A percentile compares a stretch with the other conserved stretches of the same genome.
Evolutionary conservation across 495 filamentous ascomycete species (phyloP).

Genomic region (Penicillium robsamsonii): DNA sequence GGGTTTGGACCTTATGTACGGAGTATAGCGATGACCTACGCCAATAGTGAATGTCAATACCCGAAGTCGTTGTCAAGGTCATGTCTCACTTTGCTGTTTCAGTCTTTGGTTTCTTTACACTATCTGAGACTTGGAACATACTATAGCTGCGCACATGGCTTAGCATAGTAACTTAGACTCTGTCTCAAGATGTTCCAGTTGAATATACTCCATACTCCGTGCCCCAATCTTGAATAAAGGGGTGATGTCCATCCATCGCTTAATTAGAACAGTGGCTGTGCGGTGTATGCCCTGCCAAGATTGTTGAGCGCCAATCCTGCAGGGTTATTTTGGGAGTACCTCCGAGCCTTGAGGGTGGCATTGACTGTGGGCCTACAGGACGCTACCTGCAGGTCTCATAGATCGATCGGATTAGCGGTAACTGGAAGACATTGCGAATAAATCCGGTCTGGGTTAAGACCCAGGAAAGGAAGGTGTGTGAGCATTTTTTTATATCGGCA

Average conservation of each 20-base stretch:
- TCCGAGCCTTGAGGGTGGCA: background rate
- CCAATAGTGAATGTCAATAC: background rate
- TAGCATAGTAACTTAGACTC: too few relatives aligned
- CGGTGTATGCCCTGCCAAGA: slow-evolving; percentile 4
- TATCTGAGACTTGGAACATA: background rate
- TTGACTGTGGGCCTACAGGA: background rate
- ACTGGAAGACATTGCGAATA: slow-evolving; percentile 5
- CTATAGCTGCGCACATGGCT: background rate
- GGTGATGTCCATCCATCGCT: background rate
- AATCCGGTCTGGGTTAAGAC: background rate
- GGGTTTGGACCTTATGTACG: background rate
- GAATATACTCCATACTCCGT: background rate
- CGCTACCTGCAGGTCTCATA: slow-evolving; percentile 6
- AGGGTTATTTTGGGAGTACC: slow-evolving; percentile 9
- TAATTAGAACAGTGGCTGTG: slow-evolving; percentile 4
- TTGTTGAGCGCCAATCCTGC: background rate
- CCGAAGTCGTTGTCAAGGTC: background rate
- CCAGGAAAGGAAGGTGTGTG: slow-evolving; percentile 1
- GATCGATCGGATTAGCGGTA: slow-evolving; percentile 12
- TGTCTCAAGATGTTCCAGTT: slow-evolving; percentile 12
- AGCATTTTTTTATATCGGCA: background rate
- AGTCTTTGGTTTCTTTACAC: background rate
- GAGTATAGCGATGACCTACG: background rate
- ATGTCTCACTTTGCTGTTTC: slow-evolving; percentile 8
- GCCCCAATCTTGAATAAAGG: background rate